Base-by-base conservation (phyloP, 441 rosid genomes). In the Theobroma grandiflorum region DNA sequence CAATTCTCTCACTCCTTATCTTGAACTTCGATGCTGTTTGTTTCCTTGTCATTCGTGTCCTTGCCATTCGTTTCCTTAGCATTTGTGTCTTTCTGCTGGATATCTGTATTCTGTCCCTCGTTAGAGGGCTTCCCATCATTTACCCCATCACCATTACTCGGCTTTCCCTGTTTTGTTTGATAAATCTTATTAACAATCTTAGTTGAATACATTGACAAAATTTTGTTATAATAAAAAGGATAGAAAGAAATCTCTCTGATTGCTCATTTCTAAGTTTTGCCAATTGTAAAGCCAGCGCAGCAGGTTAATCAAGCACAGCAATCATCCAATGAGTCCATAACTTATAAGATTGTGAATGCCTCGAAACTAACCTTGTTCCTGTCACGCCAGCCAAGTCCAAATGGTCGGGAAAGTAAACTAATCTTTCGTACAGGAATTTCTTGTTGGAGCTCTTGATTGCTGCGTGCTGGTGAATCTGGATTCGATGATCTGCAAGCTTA, bases 341-440 rank as follows among this genome's bases (percentile, higher is more conserved):
- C 59, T 76, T 31, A 2, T 12, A n/a, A 33, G 45, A 66, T 33
- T 9, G 35, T 69, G 8, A 61, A 43, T 33, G 38, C 7, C 8
- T 31, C 18, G 68, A 79, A 75, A 80, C 87, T 66, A 81, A 95
- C 99, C 96, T 95, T 95, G 89, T 89, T 94, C 81, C 90, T 83
- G 84, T 95, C 98, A 77, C 98, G 95, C 98, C 99, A 97, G 74
- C 97, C 96, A 79, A 97, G 96, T 77, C 94, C 99, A 87, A 97
- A 97, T 80, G 98, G 98, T 38, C 99, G 87, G 72, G 91, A 83
- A 43, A 96, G 93, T 82, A 96, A 86, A 82, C 98, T 84, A 76
- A 92, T 89, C 88, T 90, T 93, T 84, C 98, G 90, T 31, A 89
- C 77, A 14, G 98, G 98, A 43, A 89, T 72, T 66, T 95, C 99